Percentiles rank a stretch among this genome's conserved stretches.
Conservation (phyloP, 768 basidiomycete genomes). For the Phylloporus scabripes region DNA sequence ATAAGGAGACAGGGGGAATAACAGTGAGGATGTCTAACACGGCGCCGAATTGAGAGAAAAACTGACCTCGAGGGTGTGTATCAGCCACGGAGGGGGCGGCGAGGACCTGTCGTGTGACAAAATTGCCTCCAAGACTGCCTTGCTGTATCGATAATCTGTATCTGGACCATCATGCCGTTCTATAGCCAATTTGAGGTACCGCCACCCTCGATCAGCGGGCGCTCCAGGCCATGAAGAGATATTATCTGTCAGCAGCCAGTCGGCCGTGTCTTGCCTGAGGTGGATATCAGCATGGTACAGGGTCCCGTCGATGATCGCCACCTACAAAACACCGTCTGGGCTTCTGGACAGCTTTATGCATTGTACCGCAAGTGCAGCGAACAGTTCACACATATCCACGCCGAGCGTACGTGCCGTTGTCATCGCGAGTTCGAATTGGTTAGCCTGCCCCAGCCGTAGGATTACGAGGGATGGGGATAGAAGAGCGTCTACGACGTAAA, state of each 20-base stretch:
- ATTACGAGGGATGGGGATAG: slow-evolving; percentile 63
- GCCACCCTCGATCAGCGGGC: slow-evolving; percentile 76
- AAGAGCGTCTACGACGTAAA: slow-evolving; percentile 42
- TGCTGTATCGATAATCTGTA: slow-evolving; percentile 72
- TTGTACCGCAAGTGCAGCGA: slow-evolving; percentile 68
- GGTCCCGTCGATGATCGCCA: slow-evolving; percentile 6
- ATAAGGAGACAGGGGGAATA: background rate
- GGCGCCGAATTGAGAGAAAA: background rate
- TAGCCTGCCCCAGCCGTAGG: slow-evolving; percentile 69
- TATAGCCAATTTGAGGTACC: slow-evolving; percentile 77
- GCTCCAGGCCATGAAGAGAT: slow-evolving; percentile 82
- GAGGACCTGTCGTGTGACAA: slow-evolving; percentile 56
- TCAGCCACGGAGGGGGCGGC: slow-evolving; percentile 79
- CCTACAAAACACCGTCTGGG: slow-evolving; percentile 55
- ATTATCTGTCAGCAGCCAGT: slow-evolving; percentile 82
- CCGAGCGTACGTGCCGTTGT: slow-evolving; percentile 66
- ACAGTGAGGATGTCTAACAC: background rate
- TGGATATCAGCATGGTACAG: slow-evolving; percentile 4
- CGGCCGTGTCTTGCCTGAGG: slow-evolving; percentile 60
- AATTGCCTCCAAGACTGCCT: slow-evolving; percentile 71
- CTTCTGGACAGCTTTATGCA: slow-evolving; percentile 72
- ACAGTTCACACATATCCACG: slow-evolving; percentile 85
- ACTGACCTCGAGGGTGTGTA: slow-evolving; percentile 65
- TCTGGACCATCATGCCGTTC: slow-evolving; percentile 68
- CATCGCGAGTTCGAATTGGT: slow-evolving; percentile 76